A percentile compares a stretch with the other conserved stretches of the same genome.
Evolutionary conservation across 768 basidiomycete species (phyloP).

Genomic region (Lanmaoa pseudosensibilis): DNA sequence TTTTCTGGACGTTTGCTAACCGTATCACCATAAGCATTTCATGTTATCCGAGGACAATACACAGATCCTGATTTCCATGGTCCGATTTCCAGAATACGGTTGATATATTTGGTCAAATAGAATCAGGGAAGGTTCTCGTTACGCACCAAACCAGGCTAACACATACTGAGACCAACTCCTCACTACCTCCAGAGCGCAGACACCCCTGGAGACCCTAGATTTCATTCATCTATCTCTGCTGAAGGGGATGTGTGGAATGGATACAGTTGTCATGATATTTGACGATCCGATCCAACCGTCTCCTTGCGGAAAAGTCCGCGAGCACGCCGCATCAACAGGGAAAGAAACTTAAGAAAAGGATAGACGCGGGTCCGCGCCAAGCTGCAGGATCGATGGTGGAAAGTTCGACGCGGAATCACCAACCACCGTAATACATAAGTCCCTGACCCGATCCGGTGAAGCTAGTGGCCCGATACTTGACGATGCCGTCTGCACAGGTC

Average conservation of each 20-base stretch:
- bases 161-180: not conserved
- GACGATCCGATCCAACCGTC: conserved; percentile 8
- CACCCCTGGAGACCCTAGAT: not conserved
- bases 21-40: not conserved
- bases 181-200: not conserved
- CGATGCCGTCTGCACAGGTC: too few relatives aligned
- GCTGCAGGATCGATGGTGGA: not conserved
- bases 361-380: not conserved
- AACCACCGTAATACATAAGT: not conserved
- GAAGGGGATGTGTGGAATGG: not conserved
- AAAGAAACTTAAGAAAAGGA: not conserved
- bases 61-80: too few relatives aligned
- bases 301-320: not conserved
- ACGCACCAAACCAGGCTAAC: not conserved
- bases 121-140: not conserved
- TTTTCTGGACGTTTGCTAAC: not conserved
- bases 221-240: not conserved
- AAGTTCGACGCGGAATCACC: conserved; percentile 6
- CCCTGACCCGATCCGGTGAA: not conserved
- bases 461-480: not conserved
- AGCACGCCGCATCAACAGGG: not conserved
- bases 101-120: conserved; percentile 3
- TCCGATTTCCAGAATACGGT: not conserved
- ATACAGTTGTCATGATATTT: conserved; percentile 1
- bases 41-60: not conserved